Conservation (phyloP, 805 yeast species). For the Metschnikowia picachoensis region DNA sequence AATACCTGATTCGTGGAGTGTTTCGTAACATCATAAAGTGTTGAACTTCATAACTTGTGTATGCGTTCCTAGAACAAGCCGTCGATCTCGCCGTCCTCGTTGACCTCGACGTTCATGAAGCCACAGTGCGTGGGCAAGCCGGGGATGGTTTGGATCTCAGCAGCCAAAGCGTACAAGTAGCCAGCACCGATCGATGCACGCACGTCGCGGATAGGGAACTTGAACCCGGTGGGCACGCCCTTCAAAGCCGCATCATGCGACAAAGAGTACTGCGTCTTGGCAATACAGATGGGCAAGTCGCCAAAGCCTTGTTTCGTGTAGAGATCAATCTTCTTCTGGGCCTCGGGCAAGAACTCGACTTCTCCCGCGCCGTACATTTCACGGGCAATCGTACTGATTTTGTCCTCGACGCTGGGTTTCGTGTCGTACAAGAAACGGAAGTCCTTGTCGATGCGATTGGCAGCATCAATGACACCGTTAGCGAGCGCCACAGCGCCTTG, state of each 20-base stretch:
- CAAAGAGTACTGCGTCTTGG: conserved; percentile 80
- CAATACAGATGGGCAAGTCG: conserved; percentile 76
- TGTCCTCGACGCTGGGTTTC: conserved; percentile 55
- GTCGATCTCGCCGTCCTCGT: conserved; percentile 76
- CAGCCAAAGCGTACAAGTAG: conserved; percentile 78
- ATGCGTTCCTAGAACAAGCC: conserved; percentile 54
- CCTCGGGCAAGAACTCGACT: conserved; percentile 65
- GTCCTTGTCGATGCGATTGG: conserved; percentile 42
- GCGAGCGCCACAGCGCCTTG: conserved; percentile 75
- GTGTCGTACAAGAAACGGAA: conserved; percentile 58
- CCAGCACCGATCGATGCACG: conserved; percentile 82
- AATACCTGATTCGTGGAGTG: not conserved
- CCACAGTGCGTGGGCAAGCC: conserved; percentile 85
- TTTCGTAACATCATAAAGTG: conserved; percentile 21
- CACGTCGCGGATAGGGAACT: conserved; percentile 77
- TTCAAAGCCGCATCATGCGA: conserved; percentile 79
- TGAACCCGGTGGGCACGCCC: conserved; percentile 80
- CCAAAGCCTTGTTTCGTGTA: conserved; percentile 75
- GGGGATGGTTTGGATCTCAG: conserved; percentile 82
- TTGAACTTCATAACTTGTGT: conserved; percentile 17
- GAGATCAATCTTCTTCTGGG: conserved; percentile 62
- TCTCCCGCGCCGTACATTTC: conserved; percentile 77
- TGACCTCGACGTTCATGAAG: conserved; percentile 80
- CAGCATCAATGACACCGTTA: conserved; percentile 61
- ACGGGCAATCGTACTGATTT: conserved; percentile 61